These are phyloP conservation scores for Candida smagusa DNA, from an alignment of 1,139 yeast species.

Conservation along the genomic window DNA sequence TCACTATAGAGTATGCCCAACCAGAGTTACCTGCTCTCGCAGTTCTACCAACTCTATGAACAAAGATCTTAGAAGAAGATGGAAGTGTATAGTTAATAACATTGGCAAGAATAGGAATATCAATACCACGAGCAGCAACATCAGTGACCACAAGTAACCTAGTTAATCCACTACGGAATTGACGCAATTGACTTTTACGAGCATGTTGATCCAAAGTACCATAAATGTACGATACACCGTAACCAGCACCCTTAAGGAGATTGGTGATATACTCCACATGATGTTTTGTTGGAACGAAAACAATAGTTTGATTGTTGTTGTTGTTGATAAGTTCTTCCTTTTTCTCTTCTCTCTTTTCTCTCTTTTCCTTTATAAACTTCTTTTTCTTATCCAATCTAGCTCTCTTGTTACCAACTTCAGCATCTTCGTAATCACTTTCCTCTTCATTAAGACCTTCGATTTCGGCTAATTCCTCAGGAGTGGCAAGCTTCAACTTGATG, in stretches of 20 bases:
- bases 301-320: slow-evolving; percentile 64
- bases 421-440: slow-evolving; percentile 43
- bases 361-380: slow-evolving; percentile 50
- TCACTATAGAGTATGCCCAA: slow-evolving; percentile 92
- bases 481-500: slow-evolving; percentile 79
- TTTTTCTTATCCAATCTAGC: slow-evolving; percentile 13
- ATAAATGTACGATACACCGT: slow-evolving; percentile 82
- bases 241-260: slow-evolving; percentile 73
- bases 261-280: slow-evolving; percentile 88
- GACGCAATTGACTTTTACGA: slow-evolving; percentile 81
- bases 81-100: slow-evolving; percentile 91
- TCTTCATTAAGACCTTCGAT: slow-evolving; percentile 45
- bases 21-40: slow-evolving; percentile 99
- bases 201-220: slow-evolving; percentile 96
- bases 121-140: slow-evolving; percentile 99
- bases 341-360: slow-evolving; percentile 76
- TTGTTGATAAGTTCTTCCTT: slow-evolving; percentile 53
- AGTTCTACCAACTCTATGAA: slow-evolving; percentile 98
- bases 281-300: slow-evolving; percentile 95
- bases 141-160: slow-evolving; percentile 90
- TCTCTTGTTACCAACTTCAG: slow-evolving; percentile 27
- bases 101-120: slow-evolving; percentile 93
- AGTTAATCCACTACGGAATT: slow-evolving; percentile 81
- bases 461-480: slow-evolving; percentile 57
- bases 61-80: slow-evolving; percentile 85